phyloP scores from a whole-genome alignment of 75 land plant species.

The Pinus taeda region DNA sequence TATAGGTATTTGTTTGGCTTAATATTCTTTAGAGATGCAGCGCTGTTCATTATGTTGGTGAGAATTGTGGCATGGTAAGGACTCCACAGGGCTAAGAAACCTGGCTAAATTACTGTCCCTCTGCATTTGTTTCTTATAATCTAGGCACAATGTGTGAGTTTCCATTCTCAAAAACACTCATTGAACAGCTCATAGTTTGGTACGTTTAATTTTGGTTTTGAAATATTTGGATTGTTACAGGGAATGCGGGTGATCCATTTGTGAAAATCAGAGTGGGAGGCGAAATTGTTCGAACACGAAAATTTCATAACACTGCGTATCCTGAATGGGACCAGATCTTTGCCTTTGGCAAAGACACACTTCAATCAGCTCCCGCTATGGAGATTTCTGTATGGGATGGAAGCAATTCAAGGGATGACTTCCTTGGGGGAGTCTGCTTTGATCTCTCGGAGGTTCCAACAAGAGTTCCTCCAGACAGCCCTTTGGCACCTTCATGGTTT shows the following conservation, averaged over 20 bases:
- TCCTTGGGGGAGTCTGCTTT: slow-evolving; percentile 77
- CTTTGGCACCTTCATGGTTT: slow-evolving; percentile 88
- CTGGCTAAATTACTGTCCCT: neutral
- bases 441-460: slow-evolving; percentile 65
- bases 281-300: slow-evolving; percentile 22
- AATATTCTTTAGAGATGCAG: neutral
- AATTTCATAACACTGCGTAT: slow-evolving; percentile 26
- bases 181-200: neutral
- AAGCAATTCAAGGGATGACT: slow-evolving; percentile 21
- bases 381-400: slow-evolving; percentile 80
- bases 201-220: neutral
- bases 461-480: slow-evolving; percentile 80
- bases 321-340: slow-evolving; percentile 84
- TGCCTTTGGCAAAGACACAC: slow-evolving; percentile 57
- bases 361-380: slow-evolving; percentile 40
- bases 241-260: slow-evolving; percentile 29
- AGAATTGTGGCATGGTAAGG: neutral
- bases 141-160: too few species aligned
- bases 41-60: neutral
- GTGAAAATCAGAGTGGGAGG: slow-evolving; percentile 40
- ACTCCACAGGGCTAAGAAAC: neutral
- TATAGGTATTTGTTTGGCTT: neutral
- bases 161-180: neutral
- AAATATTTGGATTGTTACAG: slow-evolving; percentile 13
- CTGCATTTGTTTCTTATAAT: too few species aligned